These are phyloP conservation scores for Colletotrichum sp. DNA, from an alignment of 2,329 filamentous ascomycete species.

Conservation along the genomic window DNA sequence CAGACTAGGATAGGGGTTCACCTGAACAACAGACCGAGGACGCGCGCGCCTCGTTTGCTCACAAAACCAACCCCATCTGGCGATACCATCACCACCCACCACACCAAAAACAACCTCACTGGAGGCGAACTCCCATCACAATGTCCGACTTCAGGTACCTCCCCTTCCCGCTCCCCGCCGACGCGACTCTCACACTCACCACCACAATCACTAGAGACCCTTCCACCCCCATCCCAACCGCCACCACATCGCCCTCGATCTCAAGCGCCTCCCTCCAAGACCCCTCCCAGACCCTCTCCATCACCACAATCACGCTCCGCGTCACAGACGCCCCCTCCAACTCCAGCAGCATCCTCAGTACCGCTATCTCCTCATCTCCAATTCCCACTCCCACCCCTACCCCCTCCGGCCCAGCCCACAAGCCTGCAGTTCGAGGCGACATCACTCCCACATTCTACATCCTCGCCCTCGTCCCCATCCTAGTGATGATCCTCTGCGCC, in stretches of 20 bases:
- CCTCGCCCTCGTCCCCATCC: slow-evolving; percentile 13
- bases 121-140: background rate
- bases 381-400: background rate
- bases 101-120: background rate
- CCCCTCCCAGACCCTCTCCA: background rate
- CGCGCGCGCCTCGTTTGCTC: background rate
- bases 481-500: background rate
- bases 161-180: background rate
- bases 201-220: background rate
- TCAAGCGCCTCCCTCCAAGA: background rate
- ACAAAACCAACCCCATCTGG: background rate
- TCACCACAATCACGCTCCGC: background rate
- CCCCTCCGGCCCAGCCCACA: background rate
- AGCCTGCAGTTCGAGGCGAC: background rate
- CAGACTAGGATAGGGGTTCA: too few species aligned
- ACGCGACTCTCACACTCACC: background rate
- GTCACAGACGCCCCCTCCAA: background rate
- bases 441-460: slow-evolving; percentile 8
- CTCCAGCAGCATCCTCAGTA: background rate
- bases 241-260: background rate
- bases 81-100: background rate
- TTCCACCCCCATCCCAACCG: background rate
- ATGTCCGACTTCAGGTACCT: background rate
- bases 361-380: background rate
- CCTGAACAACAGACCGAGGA: background rate